Evolutionary conservation across 192 early-diverging fungal species (phyloP).

Genomic region (Coemansia sp.): DNA sequence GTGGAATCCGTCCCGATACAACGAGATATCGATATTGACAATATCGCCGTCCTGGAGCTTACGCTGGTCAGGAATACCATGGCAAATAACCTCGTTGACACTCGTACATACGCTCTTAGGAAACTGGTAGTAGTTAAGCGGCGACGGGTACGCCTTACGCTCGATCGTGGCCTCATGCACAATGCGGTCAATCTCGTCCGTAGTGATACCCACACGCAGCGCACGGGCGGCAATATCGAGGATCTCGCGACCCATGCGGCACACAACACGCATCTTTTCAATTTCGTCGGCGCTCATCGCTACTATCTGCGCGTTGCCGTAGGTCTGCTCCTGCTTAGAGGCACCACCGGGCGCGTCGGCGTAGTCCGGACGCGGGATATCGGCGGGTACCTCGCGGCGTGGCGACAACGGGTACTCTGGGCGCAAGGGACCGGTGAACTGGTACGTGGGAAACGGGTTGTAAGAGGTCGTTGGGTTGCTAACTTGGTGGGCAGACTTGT

Average conservation of each 20-base stretch:
- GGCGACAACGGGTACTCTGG: constrained; percentile 79
- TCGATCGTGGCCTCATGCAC: constrained; percentile 94
- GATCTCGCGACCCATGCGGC: constrained; percentile 83
- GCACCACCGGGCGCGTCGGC: constrained; percentile 63
- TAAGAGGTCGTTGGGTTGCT: constrained; percentile 44
- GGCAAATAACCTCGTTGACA: constrained; percentile 94
- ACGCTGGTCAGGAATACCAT: constrained; percentile 96
- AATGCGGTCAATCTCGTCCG: constrained; percentile 94
- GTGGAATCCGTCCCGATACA: constrained; percentile 92
- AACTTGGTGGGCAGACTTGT: constrained; percentile 45
- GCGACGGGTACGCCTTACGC: constrained; percentile 92
- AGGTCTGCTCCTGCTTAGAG: constrained; percentile 74
- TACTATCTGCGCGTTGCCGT: constrained; percentile 71
- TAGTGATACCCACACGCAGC: constrained; percentile 82
- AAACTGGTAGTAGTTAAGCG: constrained; percentile 95
- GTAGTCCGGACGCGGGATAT: constrained; percentile 75
- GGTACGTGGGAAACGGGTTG: constrained; percentile 63
- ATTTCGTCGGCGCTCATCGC: constrained; percentile 72
- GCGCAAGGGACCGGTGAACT: constrained; percentile 68
- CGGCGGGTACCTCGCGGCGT: constrained; percentile 62
- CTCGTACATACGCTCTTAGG: constrained; percentile 95
- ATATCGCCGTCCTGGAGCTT: constrained; percentile 94
- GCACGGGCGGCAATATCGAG: constrained; percentile 84
- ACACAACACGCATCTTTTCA: constrained; percentile 77
- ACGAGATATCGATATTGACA: constrained; percentile 89